These are phyloP conservation scores for Ceratorhiza oryzae-sativae DNA, from an alignment of 1,284 basidiomycete genomes.

Conservation along the genomic window DNA sequence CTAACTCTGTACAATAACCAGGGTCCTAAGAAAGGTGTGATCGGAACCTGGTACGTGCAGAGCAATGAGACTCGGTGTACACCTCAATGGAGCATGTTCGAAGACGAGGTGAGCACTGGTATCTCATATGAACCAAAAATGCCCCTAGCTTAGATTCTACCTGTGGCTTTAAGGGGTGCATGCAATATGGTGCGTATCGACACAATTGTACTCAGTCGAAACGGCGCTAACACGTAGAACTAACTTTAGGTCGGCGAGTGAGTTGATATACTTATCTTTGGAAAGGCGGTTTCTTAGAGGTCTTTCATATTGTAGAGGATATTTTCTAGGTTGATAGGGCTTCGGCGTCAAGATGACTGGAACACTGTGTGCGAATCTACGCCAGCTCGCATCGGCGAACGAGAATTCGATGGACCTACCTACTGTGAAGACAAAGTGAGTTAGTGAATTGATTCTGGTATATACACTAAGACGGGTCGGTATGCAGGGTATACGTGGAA, in stretches of 20 bases:
- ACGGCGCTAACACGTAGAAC: too few species aligned
- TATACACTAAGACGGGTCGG: background rate
- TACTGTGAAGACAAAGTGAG: slow-evolving; percentile 35
- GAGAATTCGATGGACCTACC: background rate
- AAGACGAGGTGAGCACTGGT: slow-evolving; percentile 28
- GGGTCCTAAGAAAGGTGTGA: slow-evolving; percentile 33
- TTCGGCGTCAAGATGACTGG: slow-evolving; percentile 22
- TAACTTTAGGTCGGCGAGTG: slow-evolving; percentile 11
- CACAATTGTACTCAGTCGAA: background rate
- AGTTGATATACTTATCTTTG: too few species aligned
- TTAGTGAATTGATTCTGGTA: too few species aligned
- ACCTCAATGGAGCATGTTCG: slow-evolving; percentile 31
- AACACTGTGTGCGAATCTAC: slow-evolving; percentile 33
- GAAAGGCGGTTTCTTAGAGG: background rate
- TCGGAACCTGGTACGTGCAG: slow-evolving; percentile 32
- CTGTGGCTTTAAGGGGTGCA: slow-evolving; percentile 16
- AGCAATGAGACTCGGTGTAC: slow-evolving; percentile 30
- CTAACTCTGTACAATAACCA: background rate
- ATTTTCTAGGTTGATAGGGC: slow-evolving; percentile 23
- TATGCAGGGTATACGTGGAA: slow-evolving; percentile 15
- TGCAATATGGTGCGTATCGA: slow-evolving; percentile 29
- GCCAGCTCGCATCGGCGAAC: background rate
- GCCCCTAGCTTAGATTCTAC: too few species aligned
- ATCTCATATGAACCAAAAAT: too few species aligned
- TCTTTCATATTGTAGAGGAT: slow-evolving; percentile 6